A percentile compares a stretch with the other conserved stretches of the same genome.
These are phyloP conservation scores for Naumovozyma castellii DNA, from an alignment of 805 yeast genomes.

Conservation along the genomic window DNA sequence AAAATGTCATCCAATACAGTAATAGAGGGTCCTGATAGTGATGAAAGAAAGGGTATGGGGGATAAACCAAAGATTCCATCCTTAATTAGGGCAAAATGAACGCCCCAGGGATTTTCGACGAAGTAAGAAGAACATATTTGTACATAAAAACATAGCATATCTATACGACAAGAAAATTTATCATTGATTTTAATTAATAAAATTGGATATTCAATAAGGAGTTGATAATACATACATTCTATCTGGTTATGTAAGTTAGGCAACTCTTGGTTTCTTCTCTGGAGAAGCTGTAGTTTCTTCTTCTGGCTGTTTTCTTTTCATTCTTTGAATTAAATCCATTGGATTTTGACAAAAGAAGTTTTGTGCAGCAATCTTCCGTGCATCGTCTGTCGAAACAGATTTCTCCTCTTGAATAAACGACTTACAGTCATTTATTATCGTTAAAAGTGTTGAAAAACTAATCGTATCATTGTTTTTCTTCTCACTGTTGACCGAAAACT, in stretches of 20 bases:
- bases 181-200: no score
- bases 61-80: conserved; percentile 26
- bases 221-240: no score
- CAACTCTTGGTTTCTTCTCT: conserved; percentile 10
- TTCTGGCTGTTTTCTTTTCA: conserved; percentile 37
- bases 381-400: conserved; percentile 50
- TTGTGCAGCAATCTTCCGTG: conserved; percentile 53
- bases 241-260: not conserved
- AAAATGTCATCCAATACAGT: conserved; percentile 70
- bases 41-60: conserved; percentile 34
- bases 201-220: no score
- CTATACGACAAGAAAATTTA: no score
- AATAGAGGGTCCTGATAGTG: conserved; percentile 44
- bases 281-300: conserved; percentile 4
- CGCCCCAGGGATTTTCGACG: not conserved
- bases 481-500: conserved; percentile 32
- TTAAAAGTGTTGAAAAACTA: conserved; percentile 25
- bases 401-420: conserved; percentile 34
- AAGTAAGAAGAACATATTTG: no score
- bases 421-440: conserved; percentile 42
- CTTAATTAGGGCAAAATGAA: conserved; percentile 21
- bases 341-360: conserved; percentile 59
- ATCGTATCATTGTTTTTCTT: conserved; percentile 5
- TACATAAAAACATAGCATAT: not conserved
- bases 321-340: conserved; percentile 38